Evolutionary conservation across 2,329 filamentous ascomycete genomes (phyloP).

Genomic region (Didymella lethalis): DNA sequence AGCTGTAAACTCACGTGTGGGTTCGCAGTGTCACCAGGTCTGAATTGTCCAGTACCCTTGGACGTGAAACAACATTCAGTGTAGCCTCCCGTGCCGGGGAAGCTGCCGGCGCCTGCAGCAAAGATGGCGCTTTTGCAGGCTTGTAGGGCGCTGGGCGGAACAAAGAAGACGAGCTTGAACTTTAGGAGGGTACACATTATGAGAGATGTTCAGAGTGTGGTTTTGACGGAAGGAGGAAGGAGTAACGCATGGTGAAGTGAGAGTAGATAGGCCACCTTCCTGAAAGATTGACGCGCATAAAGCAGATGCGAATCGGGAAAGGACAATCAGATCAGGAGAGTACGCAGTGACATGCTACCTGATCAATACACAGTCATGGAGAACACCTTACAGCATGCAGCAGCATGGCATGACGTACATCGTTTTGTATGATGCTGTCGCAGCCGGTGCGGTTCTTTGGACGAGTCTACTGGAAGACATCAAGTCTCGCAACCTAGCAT

Average conservation of each 20-base stretch:
- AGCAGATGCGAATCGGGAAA: background rate
- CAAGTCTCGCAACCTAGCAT: no score
- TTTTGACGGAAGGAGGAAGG: background rate
- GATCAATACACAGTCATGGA: no score
- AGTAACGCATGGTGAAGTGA: background rate
- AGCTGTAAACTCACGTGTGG: slow-evolving; percentile 55
- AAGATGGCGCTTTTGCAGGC: slow-evolving; percentile 57
- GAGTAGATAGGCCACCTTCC: background rate
- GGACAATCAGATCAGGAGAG: no score
- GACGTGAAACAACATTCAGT: slow-evolving; percentile 55
- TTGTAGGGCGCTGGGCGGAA: slow-evolving; percentile 49
- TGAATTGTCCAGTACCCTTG: slow-evolving; percentile 70
- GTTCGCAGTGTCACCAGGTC: slow-evolving; percentile 67
- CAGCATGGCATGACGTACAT: no score
- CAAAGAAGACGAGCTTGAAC: slow-evolving; percentile 58
- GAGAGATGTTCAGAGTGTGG: background rate
- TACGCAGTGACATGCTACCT: no score
- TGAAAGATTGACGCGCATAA: background rate
- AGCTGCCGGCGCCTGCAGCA: slow-evolving; percentile 55
- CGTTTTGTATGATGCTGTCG: no score
- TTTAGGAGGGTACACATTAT: slow-evolving; percentile 29
- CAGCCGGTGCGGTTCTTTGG: no score
- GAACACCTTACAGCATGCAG: no score
- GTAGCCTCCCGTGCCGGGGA: slow-evolving; percentile 53
- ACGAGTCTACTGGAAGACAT: no score